Percentiles rank a stretch among this genome's conserved stretches.
Evolutionary conservation across 2,329 filamentous ascomycete species (phyloP).

Genomic region (Penicillium sp.): DNA sequence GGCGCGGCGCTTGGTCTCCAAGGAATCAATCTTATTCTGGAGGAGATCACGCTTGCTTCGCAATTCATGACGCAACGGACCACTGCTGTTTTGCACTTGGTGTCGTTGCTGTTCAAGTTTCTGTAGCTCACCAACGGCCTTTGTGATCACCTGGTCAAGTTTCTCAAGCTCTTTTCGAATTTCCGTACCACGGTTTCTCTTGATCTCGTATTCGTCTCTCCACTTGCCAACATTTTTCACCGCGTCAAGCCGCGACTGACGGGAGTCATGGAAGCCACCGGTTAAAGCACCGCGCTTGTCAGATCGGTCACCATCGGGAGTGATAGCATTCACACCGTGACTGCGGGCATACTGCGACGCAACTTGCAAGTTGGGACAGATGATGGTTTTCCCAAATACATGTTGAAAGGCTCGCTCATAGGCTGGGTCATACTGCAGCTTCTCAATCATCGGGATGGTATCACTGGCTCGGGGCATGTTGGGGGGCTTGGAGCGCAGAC

Average conservation of each 20-base stretch:
- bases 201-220: constrained; percentile 65
- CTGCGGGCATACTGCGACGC: constrained; percentile 88
- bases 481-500: constrained; percentile 62
- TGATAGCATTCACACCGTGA: constrained; percentile 88
- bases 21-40: constrained; percentile 64
- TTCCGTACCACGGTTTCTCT: constrained; percentile 58
- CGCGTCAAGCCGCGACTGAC: constrained; percentile 79
- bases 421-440: constrained; percentile 68
- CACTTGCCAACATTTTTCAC: constrained; percentile 69
- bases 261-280: constrained; percentile 84
- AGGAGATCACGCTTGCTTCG: constrained; percentile 68
- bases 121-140: constrained; percentile 73
- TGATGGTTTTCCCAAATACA: constrained; percentile 90
- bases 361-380: constrained; percentile 82
- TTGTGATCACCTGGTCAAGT: constrained; percentile 84
- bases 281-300: constrained; percentile 95
- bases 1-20: constrained; percentile 63
- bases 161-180: constrained; percentile 66
- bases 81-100: constrained; percentile 75
- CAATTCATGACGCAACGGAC: constrained; percentile 70
- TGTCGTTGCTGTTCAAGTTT: constrained; percentile 73
- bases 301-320: constrained; percentile 86
- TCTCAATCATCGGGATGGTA: constrained; percentile 78
- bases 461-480: constrained; percentile 83
- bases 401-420: constrained; percentile 87